Base-by-base conservation (phyloP, 208 protist genomes). In the Crithidia expoeki region DNA sequence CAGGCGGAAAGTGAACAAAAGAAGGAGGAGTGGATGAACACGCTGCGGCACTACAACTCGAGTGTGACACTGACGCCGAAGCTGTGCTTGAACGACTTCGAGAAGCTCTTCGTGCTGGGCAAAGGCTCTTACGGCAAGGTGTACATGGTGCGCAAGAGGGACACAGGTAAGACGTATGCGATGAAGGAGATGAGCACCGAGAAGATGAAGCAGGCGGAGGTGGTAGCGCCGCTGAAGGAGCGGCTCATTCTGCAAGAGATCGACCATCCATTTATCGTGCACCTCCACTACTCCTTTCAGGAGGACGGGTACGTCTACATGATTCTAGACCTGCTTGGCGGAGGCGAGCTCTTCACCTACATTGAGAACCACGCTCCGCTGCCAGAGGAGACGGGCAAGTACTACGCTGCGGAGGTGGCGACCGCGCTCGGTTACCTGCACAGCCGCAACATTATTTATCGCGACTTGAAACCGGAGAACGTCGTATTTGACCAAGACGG, bases 271-370 rank as follows among this genome's bases (percentile, higher is more conserved):
- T 98, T 97, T 68, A 93, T 99, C 56, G 95, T 99, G 1, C 85
- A 77, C 51, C 86, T 99, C n/a, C 90, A 98, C 69, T 98, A 97
- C 74, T 92, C 97, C 16, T 99, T 99, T 72, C 97, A 99, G 76
- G 98, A 93, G 23, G 77, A 87, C 36, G 85, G 88, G 25, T 85
- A 85, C 60, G 72, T 98, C 25, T 98, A 98, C 71, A 71, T 98
- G 56, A 85, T 98, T 7, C 75, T 98, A 17, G 96, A 98, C 65
- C 94, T 95, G 32, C 79, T 98, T 1, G 82, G 88, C 46, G 97
- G 97, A 23, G 97, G 97, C 32, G 89, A 96, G 80, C 79, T 96
- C 53, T 96, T 94, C 65, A 93, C 81, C 63, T 90, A 95, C 78
- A 85, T 96, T 55, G 85, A 81, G 23, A 64, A 83, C 17, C 72